Evolutionary conservation across 768 basidiomycete genomes (phyloP), one percentile per base, ranked within the genome.

Genomic region (Pulveroboletus sp.): DNA sequence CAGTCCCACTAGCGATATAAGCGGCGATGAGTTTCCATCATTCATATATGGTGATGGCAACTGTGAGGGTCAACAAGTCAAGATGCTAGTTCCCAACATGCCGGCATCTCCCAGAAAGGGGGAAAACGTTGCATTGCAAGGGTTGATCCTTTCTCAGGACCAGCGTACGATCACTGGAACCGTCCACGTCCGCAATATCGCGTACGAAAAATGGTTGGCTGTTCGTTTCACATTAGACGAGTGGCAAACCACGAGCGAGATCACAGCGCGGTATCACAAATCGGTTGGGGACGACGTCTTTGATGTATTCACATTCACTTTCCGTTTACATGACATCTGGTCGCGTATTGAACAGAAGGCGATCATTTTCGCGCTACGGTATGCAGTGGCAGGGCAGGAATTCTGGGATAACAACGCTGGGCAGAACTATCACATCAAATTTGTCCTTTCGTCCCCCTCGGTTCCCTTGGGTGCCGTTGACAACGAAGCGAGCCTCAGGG

Each of bases 191-290:
- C 78, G 83, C 59, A 97, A 98, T 65, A 64, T 97, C 43, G 82
- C 91, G 7, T 98, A 83, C 70, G 76, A 86, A 60, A 98, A 97
- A 71, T 80, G 81, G 75, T 77, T 98, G 46, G 86, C 83, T 8
- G 81, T 93, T 24, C 82, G 95, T 27, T 98, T 96, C 69, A 97
- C 95, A 1, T 79, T 94, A 58, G 95, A 98, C 65, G 77, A 75
- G 57, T 98, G 95, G 95, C 91, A 93, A 68, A 99, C 95, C 41
- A 94, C 91, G 51, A 89, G 86, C 67, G 95, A 98, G 68, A 89
- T 96, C 50, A 80, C 84, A 1, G 94, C 84, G 24, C 81, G 79
- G 43, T 86, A 89, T 65, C 68, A 71, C 17, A 76, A 79, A 49
- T 64, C 74, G 32, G 54, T 73, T 18, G 57, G 56, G 39, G 64